These are phyloP conservation scores for Crucihimalaya himalaica DNA, from an alignment of 345 rosid genomes.

Conservation along the genomic window DNA sequence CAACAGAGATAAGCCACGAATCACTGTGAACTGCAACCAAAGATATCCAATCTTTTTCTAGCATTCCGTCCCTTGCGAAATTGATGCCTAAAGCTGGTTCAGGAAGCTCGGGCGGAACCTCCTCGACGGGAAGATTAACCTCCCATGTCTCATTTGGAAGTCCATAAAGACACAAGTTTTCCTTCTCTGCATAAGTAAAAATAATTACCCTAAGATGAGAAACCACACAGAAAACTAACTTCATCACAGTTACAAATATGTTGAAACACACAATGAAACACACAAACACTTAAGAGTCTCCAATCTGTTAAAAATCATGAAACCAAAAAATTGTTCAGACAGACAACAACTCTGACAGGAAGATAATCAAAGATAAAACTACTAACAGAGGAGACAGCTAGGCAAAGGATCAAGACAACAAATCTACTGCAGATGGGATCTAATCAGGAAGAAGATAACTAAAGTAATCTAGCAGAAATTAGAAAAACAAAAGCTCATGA, in stretches of 20 bases:
- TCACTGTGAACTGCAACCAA: constrained; percentile 98
- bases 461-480: background rate
- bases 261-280: background rate
- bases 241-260: background rate
- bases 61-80: constrained; percentile 98
- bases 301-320: background rate
- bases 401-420: background rate
- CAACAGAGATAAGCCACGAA: constrained; percentile 97
- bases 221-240: constrained; percentile 7
- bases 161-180: constrained; percentile 91
- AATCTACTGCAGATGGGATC: background rate
- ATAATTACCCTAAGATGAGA: background rate
- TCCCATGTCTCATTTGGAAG: constrained; percentile 99
- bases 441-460: background rate
- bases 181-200: constrained; percentile 63
- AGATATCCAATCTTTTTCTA: constrained; percentile 93
- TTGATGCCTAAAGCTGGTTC: constrained; percentile 97
- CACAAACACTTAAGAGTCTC: background rate
- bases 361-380: background rate
- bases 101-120: constrained; percentile 99
- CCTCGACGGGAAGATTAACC: constrained; percentile 97
- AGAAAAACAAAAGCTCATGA: background rate
- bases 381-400: background rate
- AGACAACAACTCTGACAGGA: background rate
- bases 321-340: background rate